phyloP scores from a whole-genome alignment of 2,329 filamentous ascomycete genomes.

The Fusarium metavorans region DNA sequence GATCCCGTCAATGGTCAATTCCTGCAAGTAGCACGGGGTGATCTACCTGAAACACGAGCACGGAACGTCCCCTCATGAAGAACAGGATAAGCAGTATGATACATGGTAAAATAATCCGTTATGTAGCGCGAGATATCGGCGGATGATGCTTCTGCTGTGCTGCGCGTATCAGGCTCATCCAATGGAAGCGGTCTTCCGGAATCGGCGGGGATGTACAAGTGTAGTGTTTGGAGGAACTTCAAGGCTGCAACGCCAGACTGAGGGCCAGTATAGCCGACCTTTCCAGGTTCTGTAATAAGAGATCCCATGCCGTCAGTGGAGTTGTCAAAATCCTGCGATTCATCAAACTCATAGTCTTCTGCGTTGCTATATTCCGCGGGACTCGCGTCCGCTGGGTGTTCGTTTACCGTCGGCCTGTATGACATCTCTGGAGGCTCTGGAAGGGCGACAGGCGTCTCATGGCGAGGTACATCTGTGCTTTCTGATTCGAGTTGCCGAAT shows the following conservation, averaged over 20 bases:
- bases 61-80: conserved; percentile 57
- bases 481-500: not conserved
- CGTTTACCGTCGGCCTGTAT: conserved; percentile 6
- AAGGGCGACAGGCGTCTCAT: not conserved
- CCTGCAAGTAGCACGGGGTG: not conserved
- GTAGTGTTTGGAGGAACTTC: conserved; percentile 27
- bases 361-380: conserved; percentile 17
- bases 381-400: conserved; percentile 2
- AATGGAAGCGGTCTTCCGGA: conserved; percentile 4
- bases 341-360: conserved; percentile 28
- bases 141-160: not conserved
- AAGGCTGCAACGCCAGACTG: conserved; percentile 30
- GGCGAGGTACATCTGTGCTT: not conserved
- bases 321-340: conserved; percentile 20
- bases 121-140: conserved; percentile 35
- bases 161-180: conserved; percentile 6
- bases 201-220: conserved; percentile 15
- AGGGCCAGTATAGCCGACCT: conserved; percentile 30
- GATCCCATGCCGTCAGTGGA: conserved; percentile 33
- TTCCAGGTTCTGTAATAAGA: conserved; percentile 19
- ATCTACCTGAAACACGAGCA: conserved; percentile 25
- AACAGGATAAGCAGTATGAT: conserved; percentile 56
- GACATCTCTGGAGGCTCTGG: conserved; percentile 9
- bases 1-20: not conserved
- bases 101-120: conserved; percentile 54